A percentile compares a stretch with the other conserved stretches of the same genome.
phyloP scores from a whole-genome alignment of 495 filamentous ascomycete species.

The Collariella sp. region DNA sequence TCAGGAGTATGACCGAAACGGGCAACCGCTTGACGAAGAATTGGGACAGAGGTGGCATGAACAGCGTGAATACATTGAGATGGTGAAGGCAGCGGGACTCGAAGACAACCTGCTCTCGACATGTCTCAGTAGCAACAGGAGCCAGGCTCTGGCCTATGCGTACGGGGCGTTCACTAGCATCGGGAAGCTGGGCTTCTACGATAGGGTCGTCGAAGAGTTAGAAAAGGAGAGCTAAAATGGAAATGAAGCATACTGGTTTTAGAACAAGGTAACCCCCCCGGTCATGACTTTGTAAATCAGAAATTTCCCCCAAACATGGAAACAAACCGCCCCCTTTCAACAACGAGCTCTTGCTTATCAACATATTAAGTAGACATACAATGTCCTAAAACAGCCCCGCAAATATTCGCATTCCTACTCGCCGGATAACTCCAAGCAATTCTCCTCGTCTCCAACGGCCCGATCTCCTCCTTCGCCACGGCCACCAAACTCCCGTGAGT shows the following conservation, averaged over 20 bases:
- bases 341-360: too few species aligned
- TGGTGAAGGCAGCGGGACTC: constrained; percentile 1
- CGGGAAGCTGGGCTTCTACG: constrained; percentile 3
- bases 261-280: background rate
- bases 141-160: constrained; percentile 2
- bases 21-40: constrained; percentile 7
- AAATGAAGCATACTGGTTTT: background rate
- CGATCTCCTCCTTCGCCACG: constrained; percentile 46
- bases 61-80: constrained; percentile 6
- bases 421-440: constrained; percentile 56
- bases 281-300: too few species aligned
- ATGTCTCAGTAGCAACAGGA: background rate
- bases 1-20: constrained; percentile 7
- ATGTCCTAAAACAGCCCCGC: background rate
- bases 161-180: constrained; percentile 1
- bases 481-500: constrained; percentile 57
- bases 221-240: background rate
- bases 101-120: constrained; percentile 1
- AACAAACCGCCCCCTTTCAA: too few species aligned
- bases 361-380: too few species aligned
- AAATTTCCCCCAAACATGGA: too few species aligned
- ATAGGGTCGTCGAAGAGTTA: background rate
- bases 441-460: constrained; percentile 49
- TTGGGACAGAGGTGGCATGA: constrained; percentile 6
- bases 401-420: constrained; percentile 64